These are phyloP conservation scores for Scleroderma citrinum DNA, from an alignment of 768 basidiomycete species.

Conservation along the genomic window DNA sequence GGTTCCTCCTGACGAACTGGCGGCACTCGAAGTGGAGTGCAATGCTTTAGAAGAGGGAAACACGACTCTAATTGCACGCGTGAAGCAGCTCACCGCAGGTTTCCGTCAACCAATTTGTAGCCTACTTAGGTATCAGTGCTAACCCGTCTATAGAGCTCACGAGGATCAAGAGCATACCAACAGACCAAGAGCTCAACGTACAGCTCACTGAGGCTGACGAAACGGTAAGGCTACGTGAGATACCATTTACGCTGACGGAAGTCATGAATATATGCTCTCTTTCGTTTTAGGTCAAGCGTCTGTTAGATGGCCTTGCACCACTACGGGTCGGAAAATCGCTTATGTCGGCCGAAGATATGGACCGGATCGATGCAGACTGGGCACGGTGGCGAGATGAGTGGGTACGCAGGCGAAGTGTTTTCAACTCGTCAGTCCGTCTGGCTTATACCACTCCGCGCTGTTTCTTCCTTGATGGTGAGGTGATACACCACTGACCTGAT, in stretches of 20 bases:
- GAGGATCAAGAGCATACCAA: constrained; percentile 59
- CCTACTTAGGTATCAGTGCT: constrained; percentile 1
- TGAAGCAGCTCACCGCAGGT: constrained; percentile 39
- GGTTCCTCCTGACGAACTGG: constrained; percentile 55
- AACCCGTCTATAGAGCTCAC: constrained; percentile 49
- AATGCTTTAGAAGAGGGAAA: constrained; percentile 55
- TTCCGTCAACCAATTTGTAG: background rate
- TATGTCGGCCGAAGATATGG: constrained; percentile 67
- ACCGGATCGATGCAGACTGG: constrained; percentile 69
- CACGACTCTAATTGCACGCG: constrained; percentile 43
- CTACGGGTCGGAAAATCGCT: constrained; percentile 58
- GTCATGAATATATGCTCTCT: background rate
- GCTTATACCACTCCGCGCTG: background rate
- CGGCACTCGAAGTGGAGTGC: constrained; percentile 54
- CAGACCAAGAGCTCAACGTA: constrained; percentile 56
- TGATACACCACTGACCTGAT: background rate
- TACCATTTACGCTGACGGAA: constrained; percentile 4
- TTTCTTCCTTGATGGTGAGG: background rate
- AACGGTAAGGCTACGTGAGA: constrained; percentile 39
- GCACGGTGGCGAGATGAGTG: constrained; percentile 76
- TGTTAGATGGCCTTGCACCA: constrained; percentile 49
- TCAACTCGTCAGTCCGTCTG: constrained; percentile 30
- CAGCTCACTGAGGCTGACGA: constrained; percentile 47
- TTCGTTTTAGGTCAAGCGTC: constrained; percentile 41
- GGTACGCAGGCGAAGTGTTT: constrained; percentile 69